Percentiles rank a stretch among this genome's conserved stretches.
Conservation (phyloP, 176 grass and related monocot genomes). For the Oryza glaberrima region DNA sequence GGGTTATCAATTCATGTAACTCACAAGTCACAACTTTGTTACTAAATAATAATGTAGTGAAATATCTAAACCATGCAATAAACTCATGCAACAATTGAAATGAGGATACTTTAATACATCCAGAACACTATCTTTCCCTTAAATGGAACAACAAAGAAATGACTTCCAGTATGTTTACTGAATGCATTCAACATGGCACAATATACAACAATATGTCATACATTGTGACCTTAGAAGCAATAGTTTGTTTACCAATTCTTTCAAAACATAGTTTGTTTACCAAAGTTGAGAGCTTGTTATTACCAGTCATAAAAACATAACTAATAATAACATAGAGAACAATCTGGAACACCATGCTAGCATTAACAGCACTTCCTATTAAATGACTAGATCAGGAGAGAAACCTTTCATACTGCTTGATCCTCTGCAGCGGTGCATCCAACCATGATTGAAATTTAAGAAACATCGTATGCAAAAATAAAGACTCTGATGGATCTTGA, state of each 20-base stretch:
- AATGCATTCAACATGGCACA: no score
- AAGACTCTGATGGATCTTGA: constrained; percentile 51
- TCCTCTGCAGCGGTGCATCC: constrained; percentile 57
- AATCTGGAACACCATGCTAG: constrained; percentile 9
- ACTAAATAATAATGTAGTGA: background rate
- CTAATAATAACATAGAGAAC: constrained; percentile 1
- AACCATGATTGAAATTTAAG: constrained; percentile 63
- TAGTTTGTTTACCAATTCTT: background rate
- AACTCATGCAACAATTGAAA: background rate
- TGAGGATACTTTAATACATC: background rate
- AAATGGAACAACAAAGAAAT: background rate
- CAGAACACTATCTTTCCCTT: background rate
- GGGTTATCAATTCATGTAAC: background rate
- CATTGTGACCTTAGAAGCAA: background rate
- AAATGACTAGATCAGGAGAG: background rate
- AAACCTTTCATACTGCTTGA: constrained; percentile 62
- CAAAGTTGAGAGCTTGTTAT: background rate
- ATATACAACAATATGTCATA: background rate
- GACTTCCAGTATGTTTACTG: background rate
- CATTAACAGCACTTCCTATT: background rate
- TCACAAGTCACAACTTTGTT: background rate
- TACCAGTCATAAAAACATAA: background rate
- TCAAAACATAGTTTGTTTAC: background rate
- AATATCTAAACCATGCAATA: background rate
- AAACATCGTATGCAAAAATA: constrained; percentile 60